These are phyloP conservation scores for Syzygium aromaticum DNA, from an alignment of 345 rosid species.

Conservation along the genomic window DNA sequence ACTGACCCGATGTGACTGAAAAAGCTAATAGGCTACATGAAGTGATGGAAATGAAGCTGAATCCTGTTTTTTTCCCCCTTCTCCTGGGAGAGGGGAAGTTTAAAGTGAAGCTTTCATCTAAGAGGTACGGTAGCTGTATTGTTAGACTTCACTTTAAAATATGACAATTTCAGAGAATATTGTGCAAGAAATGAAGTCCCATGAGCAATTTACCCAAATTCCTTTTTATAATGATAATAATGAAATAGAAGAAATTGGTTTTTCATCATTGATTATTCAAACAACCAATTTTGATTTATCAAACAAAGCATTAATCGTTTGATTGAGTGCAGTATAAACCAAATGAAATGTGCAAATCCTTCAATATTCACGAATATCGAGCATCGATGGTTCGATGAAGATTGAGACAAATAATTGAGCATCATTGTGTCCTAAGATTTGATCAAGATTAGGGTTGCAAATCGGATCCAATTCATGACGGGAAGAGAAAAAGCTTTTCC, in stretches of 20 bases:
- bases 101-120: background rate
- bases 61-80: background rate
- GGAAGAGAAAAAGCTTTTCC: background rate
- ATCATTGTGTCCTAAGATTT: background rate
- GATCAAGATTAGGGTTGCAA: background rate
- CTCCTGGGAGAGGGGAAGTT: background rate
- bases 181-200: background rate
- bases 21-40: background rate
- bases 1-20: background rate
- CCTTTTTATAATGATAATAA: background rate
- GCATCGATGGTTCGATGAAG: background rate
- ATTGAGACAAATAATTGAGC: background rate
- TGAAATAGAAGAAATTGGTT: background rate
- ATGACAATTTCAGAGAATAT: background rate
- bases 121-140: background rate
- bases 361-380: background rate
- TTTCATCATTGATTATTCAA: background rate
- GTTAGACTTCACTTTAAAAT: background rate
- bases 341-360: background rate
- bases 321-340: background rate
- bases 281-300: background rate
- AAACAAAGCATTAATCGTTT: background rate
- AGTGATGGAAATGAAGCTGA: background rate
- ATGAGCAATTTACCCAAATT: background rate
- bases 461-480: background rate